A percentile compares a stretch with the other conserved stretches of the same genome.
Evolutionary conservation across 2,329 filamentous ascomycete species (phyloP).

Genomic region (Nothophoma quercina): DNA sequence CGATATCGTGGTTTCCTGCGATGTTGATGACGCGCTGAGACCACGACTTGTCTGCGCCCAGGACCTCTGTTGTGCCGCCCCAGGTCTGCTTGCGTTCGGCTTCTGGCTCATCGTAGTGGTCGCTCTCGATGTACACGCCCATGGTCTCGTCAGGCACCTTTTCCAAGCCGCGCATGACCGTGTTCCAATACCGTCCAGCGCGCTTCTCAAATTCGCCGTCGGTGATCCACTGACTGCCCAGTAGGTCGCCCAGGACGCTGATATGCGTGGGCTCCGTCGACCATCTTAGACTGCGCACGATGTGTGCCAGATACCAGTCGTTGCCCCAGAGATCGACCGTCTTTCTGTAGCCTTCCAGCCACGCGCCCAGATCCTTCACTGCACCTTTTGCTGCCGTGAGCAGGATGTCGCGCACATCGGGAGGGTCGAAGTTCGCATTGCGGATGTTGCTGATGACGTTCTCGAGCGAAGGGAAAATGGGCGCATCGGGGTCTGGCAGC

Average conservation of each 20-base stretch:
- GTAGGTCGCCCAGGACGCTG: conserved; percentile 85
- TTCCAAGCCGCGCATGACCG: conserved; percentile 74
- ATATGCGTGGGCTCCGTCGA: conserved; percentile 87
- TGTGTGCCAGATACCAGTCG: conserved; percentile 92
- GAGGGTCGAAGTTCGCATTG: conserved; percentile 21
- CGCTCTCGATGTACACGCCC: conserved; percentile 34
- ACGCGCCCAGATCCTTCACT: conserved; percentile 69
- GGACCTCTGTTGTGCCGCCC: conserved; percentile 45
- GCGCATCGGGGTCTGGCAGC: conserved; percentile 61
- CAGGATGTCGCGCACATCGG: conserved; percentile 19
- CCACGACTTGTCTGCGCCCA: conserved; percentile 67
- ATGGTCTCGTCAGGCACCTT: conserved; percentile 60
- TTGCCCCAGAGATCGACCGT: conserved; percentile 89
- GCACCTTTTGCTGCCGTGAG: conserved; percentile 28
- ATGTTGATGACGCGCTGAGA: conserved; percentile 82
- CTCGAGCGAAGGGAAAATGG: conserved; percentile 53
- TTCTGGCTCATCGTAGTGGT: conserved; percentile 22
- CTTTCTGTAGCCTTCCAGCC: conserved; percentile 75
- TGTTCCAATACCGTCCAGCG: conserved; percentile 78
- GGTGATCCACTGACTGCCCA: conserved; percentile 94
- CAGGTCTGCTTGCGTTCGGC: conserved; percentile 22
- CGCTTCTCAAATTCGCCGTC: conserved; percentile 82
- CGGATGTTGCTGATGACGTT: conserved; percentile 36
- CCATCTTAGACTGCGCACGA: conserved; percentile 84
- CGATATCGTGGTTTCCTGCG: conserved; percentile 94